A percentile compares a stretch with the other conserved stretches of the same genome.
These are phyloP conservation scores for Tylopilus orsonianus DNA, from an alignment of 1,284 basidiomycete species.

Conservation along the genomic window DNA sequence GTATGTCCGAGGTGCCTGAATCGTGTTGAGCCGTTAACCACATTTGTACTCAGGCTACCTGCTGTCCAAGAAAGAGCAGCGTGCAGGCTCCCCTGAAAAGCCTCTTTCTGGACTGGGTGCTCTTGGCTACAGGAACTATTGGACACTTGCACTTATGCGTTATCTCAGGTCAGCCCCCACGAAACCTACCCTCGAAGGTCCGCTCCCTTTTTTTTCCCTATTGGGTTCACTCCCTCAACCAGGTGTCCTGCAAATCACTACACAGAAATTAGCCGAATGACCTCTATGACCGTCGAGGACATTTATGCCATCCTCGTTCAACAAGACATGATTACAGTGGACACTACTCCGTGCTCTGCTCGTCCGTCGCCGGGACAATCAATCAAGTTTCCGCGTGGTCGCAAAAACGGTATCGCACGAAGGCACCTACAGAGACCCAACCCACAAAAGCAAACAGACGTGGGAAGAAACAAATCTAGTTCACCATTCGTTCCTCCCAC, in stretches of 20 bases:
- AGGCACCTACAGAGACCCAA: conserved; percentile 60
- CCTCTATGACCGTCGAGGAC: conserved; percentile 92
- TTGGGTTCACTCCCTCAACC: conserved; percentile 17
- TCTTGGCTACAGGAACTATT: conserved; percentile 93
- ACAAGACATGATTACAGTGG: conserved; percentile 73
- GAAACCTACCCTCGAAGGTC: conserved; percentile 74
- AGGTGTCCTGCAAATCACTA: conserved; percentile 16
- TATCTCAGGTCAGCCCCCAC: conserved; percentile 68
- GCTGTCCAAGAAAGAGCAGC: conserved; percentile 90
- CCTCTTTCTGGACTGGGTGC: conserved; percentile 89
- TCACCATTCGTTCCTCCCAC: conserved; percentile 66
- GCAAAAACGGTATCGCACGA: conserved; percentile 64
- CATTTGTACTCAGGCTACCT: conserved; percentile 73
- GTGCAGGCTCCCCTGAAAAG: conserved; percentile 88
- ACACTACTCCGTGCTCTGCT: conserved; percentile 49
- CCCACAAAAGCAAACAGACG: conserved; percentile 50
- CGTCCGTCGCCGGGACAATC: conserved; percentile 72
- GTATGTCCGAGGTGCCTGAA: conserved; percentile 54
- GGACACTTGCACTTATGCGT: conserved; percentile 89
- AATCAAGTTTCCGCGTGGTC: conserved; percentile 69
- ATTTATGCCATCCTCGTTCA: conserved; percentile 78
- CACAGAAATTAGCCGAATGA: conserved; percentile 82
- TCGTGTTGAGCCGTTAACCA: conserved; percentile 5
- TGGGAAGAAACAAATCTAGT: conserved; percentile 41
- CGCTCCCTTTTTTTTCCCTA: conserved; percentile 24